These are phyloP conservation scores for Hanseniaspora hatyaiensis DNA, from an alignment of 805 yeast genomes.

Conservation along the genomic window DNA sequence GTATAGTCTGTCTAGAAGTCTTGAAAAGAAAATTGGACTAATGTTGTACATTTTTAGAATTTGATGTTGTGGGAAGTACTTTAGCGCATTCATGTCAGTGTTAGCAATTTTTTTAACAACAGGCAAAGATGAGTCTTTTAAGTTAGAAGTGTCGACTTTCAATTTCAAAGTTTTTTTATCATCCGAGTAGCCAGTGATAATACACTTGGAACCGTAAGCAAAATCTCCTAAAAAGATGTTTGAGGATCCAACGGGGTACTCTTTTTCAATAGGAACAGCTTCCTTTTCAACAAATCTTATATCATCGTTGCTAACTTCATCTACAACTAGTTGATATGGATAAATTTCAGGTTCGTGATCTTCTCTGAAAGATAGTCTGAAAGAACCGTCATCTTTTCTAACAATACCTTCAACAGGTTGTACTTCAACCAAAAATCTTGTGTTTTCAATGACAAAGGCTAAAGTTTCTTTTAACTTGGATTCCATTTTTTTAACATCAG, in stretches of 20 bases:
- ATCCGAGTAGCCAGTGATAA: conserved; percentile 48
- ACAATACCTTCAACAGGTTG: conserved; percentile 65
- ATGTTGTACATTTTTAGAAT: conserved; percentile 48
- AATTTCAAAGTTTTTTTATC: conserved; percentile 33
- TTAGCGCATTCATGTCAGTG: conserved; percentile 43
- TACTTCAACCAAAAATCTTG: conserved; percentile 56
- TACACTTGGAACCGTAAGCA: conserved; percentile 76
- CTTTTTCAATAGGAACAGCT: conserved; percentile 67
- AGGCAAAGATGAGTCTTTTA: conserved; percentile 43
- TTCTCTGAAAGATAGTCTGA: conserved; percentile 54
- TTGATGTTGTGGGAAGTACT: conserved; percentile 54
- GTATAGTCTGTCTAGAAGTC: conserved; percentile 61
- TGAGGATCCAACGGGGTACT: conserved; percentile 61
- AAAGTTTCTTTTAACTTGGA: conserved; percentile 38
- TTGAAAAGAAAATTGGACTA: conserved; percentile 57
- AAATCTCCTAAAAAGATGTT: conserved; percentile 74
- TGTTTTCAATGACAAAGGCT: conserved; percentile 49
- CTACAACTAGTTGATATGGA: conserved; percentile 77
- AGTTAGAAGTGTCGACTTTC: conserved; percentile 40
- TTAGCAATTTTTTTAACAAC: conserved; percentile 52
- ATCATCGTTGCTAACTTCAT: conserved; percentile 61
- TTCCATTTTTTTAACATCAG: conserved; percentile 32
- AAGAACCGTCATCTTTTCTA: conserved; percentile 61
- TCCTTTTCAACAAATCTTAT: conserved; percentile 58
- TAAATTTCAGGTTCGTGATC: conserved; percentile 35